Base-by-base conservation (phyloP, 2,329 filamentous ascomycete species). In the Metarhizium rileyi region DNA sequence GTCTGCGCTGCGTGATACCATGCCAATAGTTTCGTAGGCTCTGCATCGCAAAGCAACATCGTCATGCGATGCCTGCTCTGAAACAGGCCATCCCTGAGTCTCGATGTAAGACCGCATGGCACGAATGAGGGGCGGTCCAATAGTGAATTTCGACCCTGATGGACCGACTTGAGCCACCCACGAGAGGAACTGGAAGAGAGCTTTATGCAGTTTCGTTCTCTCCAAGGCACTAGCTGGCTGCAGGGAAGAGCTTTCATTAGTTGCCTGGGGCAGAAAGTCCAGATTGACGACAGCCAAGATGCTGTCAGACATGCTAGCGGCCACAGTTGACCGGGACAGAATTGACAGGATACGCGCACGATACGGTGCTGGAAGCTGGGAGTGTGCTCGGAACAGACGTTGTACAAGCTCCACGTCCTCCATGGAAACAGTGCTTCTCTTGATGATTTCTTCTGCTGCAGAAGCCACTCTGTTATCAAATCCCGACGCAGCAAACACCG, bases 11-110 rank as follows among this genome's bases (percentile, higher is more conserved):
- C 83, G 81, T 49, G 86, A 83, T 23, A 97, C 68, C 14, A 93
- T 77, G 1, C 91, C 93, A 36, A 97, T 88, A 0, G 87, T 90
- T 64, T 97, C 91, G 64, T 96, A 97, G 1, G 86, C 90, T 60
- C 86, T 83, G 5, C 84, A 84, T 38, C 91, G 81, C 41, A 95
- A 72, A 3, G 78, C 76, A 48, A 84, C 70, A 48, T 83, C 80
- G 44, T 84, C 81, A 10, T 73, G 65, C 2, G 77, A 75, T 12
- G 74, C 64, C 55, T 80, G 77, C 47, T 80, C 69, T 1, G 84
- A 78, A 20, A 70, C 70, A 2, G 90, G 90, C 90, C 90, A 96
- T 5, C 90, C 90, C 65, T 94, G 87, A 28, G 78, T 75, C 54
- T 85, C 76, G 49, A 95, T 82, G 61, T 89, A 96, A 23, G 79